Evolutionary conservation across 306 rosid genomes (phyloP), one percentile per base, ranked within the genome.

Genomic region (Abrus pulchellus): DNA sequence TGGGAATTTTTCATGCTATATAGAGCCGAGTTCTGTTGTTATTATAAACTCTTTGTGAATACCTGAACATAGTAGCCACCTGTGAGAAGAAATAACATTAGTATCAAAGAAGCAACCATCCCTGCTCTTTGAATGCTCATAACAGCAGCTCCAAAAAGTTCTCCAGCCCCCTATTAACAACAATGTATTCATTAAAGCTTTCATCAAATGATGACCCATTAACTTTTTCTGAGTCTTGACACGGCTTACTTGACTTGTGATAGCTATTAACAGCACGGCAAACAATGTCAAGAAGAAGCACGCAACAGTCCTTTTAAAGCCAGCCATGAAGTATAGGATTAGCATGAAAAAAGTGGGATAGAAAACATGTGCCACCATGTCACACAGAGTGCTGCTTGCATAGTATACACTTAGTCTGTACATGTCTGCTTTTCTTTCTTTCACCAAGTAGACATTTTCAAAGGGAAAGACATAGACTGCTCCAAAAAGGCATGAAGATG

Each of bases 41-140:
- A 20, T 20, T 20, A 20, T 20, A 1, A 36, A 65, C 28, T 57
- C 32, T 7, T 55, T 36, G 59, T 67, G 69, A 20, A 2, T 88
- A 90, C 99, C 99, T 93, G 98, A 3, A 95, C 99, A 82, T 93
- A 95, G 72, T 95, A 95, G 43, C 99, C 99, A 78, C 99, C 98
- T 9, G 97, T 93, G 54, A 95, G 94, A 84, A 95, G 99, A 85
- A 95, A 95, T 33, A 95, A 40, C 99, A 95, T 93, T 28, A 95
- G 91, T 74, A 95, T 83, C 89, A 95, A 79, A 66, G 99, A 93
- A 53, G 99, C 98, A 83, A 93, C 86, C 93, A 90, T 91, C 4
- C 98, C 99, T 44, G 97, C 97, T 79, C 96, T 90, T 88, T 85
- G 91, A 41, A 90, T 90, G 69, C 99, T 95, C 92, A 95, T 81